A percentile compares a stretch with the other conserved stretches of the same genome.
Evolutionary conservation across 345 rosid genomes (phyloP).

Genomic region (Atalantia buxifolia): DNA sequence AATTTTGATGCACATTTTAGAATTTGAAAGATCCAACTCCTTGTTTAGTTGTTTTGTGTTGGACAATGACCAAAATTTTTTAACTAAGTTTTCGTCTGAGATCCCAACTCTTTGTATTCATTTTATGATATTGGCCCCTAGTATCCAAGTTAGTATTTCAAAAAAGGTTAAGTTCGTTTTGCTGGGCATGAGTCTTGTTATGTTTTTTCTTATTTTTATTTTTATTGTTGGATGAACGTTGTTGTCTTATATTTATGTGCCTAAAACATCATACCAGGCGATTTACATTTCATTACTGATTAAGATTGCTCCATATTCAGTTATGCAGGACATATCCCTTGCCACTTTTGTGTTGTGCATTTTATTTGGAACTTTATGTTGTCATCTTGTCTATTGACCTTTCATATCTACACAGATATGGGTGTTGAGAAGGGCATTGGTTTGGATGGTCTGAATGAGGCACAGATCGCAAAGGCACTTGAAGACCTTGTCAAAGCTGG

Average conservation of each 20-base stretch:
- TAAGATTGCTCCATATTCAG: no score
- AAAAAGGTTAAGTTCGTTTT: neutral
- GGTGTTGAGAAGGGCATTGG: slow-evolving; percentile 71
- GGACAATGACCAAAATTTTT: no score
- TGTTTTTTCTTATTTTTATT: neutral
- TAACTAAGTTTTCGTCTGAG: no score
- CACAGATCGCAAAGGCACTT: slow-evolving; percentile 58
- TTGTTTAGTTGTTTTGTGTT: no score
- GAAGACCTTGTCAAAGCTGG: slow-evolving; percentile 32
- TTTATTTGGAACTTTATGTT: neutral
- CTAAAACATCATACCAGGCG: no score
- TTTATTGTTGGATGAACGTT: neutral
- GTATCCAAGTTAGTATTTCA: neutral
- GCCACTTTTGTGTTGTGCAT: neutral
- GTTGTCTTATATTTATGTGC: no score
- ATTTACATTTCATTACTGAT: no score
- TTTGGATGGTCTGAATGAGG: slow-evolving; percentile 59
- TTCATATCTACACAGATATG: slow-evolving; percentile 42
- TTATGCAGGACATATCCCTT: neutral
- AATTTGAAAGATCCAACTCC: no score
- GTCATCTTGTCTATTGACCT: neutral
- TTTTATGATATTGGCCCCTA: no score
- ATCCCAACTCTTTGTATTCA: neutral
- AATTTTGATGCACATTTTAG: neutral
- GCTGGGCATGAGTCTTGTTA: neutral